phyloP scores from a whole-genome alignment of 1,284 basidiomycete species.

The Microbotryum scabiosae region DNA sequence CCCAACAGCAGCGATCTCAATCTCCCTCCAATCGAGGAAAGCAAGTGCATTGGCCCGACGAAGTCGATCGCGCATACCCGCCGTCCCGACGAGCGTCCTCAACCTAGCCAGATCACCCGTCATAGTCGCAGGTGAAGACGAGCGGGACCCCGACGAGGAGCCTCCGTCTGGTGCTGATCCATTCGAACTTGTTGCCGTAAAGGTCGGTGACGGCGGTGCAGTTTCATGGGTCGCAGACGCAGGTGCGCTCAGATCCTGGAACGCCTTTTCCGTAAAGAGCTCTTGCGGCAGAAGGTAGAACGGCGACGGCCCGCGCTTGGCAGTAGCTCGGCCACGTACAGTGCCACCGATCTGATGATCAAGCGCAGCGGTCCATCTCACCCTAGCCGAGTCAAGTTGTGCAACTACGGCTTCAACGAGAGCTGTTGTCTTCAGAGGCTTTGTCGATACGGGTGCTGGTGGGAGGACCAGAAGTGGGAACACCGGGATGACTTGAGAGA shows the following conservation, averaged over 20 bases:
- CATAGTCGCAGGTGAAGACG: background rate
- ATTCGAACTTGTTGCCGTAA: too few relatives aligned
- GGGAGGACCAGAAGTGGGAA: constrained; percentile 23
- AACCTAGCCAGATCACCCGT: constrained; percentile 9
- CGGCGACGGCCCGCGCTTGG: background rate
- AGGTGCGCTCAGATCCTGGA: too few relatives aligned
- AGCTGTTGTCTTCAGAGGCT: constrained; percentile 16
- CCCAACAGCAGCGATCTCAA: constrained; percentile 14
- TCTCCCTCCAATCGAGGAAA: constrained; percentile 27
- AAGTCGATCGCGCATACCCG: background rate
- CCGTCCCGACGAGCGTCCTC: constrained; percentile 4
- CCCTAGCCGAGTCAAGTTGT: constrained; percentile 20
- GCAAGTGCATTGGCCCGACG: background rate
- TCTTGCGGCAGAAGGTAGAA: constrained; percentile 22
- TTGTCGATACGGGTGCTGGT: constrained; percentile 5
- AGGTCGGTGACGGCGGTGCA: too few relatives aligned
- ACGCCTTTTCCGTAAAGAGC: constrained; percentile 7
- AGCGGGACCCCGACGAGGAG: background rate
- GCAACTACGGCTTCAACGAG: constrained; percentile 15
- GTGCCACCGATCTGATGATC: background rate
- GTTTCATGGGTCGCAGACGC: too few relatives aligned
- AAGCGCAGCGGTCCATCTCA: constrained; percentile 11
- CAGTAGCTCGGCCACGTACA: too few relatives aligned
- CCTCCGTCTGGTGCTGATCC: too few relatives aligned
- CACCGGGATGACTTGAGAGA: constrained; percentile 21